Evolutionary conservation across 371 early-diverging fungal genomes (phyloP), one percentile per base, ranked within the genome.

Genomic region (Mortierella sp.): DNA sequence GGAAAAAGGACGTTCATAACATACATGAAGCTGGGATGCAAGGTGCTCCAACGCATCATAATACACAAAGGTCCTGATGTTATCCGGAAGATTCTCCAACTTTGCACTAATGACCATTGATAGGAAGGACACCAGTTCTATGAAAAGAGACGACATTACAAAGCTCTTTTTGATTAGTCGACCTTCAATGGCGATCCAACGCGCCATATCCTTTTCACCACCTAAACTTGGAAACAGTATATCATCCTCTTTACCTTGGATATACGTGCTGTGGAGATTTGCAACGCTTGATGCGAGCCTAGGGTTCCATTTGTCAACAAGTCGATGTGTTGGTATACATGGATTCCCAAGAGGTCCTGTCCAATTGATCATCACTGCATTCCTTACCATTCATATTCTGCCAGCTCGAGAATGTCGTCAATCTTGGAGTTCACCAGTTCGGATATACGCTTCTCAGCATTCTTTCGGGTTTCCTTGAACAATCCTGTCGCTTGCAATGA

Each of bases 301-400:
- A 58, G 48, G 9, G 19, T 8, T 31, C n/a, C 37, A 29, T 50
- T 17, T 24, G 51, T 25, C 54, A 12, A 24, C 22, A 63, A 24
- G 25, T 22, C 14, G 39, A 45, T 22, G 37, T 29, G 6, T 28
- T n/a, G 24, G 40, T 3, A 17, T 16, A 25, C 1, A 22, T 31
- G 19, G 37, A 6, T n/a, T n/a, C 47, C 16, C 24, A 5, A n/a
- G 25, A 25, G 1, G n/a, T 13, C 25, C 34, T 34, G 34, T 7
- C 4, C 34, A 34, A 34, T 34, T 34, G 34, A 34, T 4, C 10
- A 10, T 34, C 10, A 4, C 34, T 34, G 47, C 21, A 2, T 22
- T 24, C 17, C 40, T 39, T 68, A 86, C 94, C 94, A 95, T 27
- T 96, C 94, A 67, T 94, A 95, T 62, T 92, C 93, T 9, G 92